Evolutionary conservation across 225 moss, liverwort and hornwort species (phyloP).

Genomic region (Antitrichia curtipendula): DNA sequence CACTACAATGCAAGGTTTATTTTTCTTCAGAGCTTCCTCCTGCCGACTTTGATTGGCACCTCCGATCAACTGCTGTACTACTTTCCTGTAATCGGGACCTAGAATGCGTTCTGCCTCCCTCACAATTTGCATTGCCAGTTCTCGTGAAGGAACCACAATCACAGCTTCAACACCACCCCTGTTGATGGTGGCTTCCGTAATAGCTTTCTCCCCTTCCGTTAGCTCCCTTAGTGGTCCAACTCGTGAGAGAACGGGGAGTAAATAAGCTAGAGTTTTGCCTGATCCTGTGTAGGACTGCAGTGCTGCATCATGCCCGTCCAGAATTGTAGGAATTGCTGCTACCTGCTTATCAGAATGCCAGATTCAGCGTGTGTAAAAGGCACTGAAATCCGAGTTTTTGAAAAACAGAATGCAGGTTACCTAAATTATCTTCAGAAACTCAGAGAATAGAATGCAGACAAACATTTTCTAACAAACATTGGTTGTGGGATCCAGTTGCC

Average conservation of each 20-base stretch:
- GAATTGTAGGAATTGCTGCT: constrained; percentile 81
- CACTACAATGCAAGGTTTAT: constrained; percentile 81
- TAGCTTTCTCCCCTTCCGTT: constrained; percentile 5
- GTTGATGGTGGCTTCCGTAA: constrained; percentile 13
- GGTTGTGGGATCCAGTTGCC: not conserved
- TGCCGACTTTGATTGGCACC: constrained; percentile 90
- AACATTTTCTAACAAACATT: not conserved
- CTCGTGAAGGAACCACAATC: constrained; percentile 90
- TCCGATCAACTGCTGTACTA: constrained; percentile 90
- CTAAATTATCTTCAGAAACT: not conserved
- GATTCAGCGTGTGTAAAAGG: not conserved
- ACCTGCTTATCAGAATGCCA: constrained; percentile 19
- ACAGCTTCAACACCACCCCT: constrained; percentile 75
- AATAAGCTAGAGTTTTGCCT: constrained; percentile 83
- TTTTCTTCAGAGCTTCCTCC: constrained; percentile 83
- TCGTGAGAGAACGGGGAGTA: constrained; percentile 79
- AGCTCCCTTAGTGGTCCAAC: constrained; percentile 63
- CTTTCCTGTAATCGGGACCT: constrained; percentile 56
- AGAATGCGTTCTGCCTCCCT: constrained; percentile 85
- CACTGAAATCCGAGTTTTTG: not conserved
- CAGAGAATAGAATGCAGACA: not conserved
- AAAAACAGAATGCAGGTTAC: not conserved
- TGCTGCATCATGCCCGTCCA: constrained; percentile 93
- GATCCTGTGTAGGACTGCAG: constrained; percentile 95
- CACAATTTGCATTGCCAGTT: constrained; percentile 93